Conservation (phyloP, 2,329 filamentous ascomycete genomes). For the Penicillium sp. region DNA sequence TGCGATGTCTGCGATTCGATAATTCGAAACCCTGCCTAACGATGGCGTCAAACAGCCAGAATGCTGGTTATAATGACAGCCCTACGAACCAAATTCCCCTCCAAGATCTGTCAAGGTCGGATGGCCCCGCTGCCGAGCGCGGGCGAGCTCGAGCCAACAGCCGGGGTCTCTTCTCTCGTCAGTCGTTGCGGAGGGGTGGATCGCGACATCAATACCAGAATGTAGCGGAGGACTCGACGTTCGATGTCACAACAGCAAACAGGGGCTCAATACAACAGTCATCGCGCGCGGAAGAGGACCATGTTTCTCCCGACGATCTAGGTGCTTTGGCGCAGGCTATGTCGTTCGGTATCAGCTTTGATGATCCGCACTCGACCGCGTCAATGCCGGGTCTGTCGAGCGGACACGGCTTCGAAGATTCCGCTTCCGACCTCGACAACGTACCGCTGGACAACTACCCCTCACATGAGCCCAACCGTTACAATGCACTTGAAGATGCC, state of each 20-base stretch:
- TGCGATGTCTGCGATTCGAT: constrained; percentile 39
- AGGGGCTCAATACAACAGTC: constrained; percentile 19
- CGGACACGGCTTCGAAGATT: constrained; percentile 23
- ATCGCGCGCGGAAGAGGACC: constrained; percentile 17
- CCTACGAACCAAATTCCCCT: constrained; percentile 57
- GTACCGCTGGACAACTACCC: constrained; percentile 27
- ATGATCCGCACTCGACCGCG: constrained; percentile 19
- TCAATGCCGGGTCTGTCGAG: constrained; percentile 11
- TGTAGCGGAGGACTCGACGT: constrained; percentile 49
- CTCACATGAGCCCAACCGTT: constrained; percentile 47
- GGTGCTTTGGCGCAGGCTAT: constrained; percentile 41
- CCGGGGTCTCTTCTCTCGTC: constrained; percentile 41
- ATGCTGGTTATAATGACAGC: constrained; percentile 26
- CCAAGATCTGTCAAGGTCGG: constrained; percentile 52
- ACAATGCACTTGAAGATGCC: constrained; percentile 49
- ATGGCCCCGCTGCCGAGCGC: constrained; percentile 28
- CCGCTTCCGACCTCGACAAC: constrained; percentile 27
- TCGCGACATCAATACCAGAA: constrained; percentile 48
- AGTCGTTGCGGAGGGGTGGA: constrained; percentile 37
- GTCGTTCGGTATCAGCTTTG: constrained; percentile 40
- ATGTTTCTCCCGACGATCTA: constrained; percentile 33
- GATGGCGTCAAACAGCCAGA: constrained; percentile 39
- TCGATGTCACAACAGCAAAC: constrained; percentile 23
- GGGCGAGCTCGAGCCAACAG: constrained; percentile 28
- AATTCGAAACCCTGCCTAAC: constrained; percentile 31